Percentiles rank a stretch among this genome's conserved stretches.
Conservation (phyloP, 192 early-diverging fungal genomes). For the Coemansia sp. region DNA sequence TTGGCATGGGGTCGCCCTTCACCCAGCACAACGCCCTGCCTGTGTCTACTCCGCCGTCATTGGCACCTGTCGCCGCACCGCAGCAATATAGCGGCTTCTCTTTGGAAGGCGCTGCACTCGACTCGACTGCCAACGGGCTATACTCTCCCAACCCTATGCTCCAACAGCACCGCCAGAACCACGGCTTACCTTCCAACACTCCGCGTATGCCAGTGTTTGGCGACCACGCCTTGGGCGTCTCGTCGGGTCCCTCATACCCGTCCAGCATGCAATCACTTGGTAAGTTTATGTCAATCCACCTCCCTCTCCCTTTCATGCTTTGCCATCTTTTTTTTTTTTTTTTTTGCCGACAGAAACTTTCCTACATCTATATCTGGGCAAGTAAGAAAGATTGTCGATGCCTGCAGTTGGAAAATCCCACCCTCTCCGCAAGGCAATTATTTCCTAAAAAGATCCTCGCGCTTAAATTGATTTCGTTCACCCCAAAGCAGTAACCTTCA, state of each 20-base stretch:
- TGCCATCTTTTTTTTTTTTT: background rate
- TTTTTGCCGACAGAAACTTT: background rate
- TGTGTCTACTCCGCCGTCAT: background rate
- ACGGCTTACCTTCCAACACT: constrained; percentile 4
- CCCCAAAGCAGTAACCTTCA: constrained; percentile 7
- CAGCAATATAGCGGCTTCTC: constrained; percentile 12
- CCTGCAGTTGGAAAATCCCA: background rate
- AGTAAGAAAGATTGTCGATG: background rate
- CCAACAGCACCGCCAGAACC: constrained; percentile 12
- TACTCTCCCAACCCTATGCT: background rate
- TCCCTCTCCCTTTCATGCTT: background rate
- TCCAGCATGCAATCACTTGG: constrained; percentile 30
- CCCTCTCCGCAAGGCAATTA: constrained; percentile 8
- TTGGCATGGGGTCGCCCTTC: background rate
- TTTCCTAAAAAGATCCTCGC: background rate
- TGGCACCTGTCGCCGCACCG: background rate
- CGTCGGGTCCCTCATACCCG: constrained; percentile 20
- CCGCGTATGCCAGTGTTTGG: constrained; percentile 18
- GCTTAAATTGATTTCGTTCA: constrained; percentile 4
- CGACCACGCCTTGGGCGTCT: constrained; percentile 7
- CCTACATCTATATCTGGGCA: background rate
- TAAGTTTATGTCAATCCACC: constrained; percentile 23
- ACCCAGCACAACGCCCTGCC: background rate
- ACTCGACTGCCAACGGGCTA: background rate
- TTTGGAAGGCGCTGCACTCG: constrained; percentile 10